Percentiles rank a stretch among this genome's conserved stretches.
These are phyloP conservation scores for Opeltia flavorubescens DNA, from an alignment of 495 filamentous ascomycete genomes.

Conservation along the genomic window DNA sequence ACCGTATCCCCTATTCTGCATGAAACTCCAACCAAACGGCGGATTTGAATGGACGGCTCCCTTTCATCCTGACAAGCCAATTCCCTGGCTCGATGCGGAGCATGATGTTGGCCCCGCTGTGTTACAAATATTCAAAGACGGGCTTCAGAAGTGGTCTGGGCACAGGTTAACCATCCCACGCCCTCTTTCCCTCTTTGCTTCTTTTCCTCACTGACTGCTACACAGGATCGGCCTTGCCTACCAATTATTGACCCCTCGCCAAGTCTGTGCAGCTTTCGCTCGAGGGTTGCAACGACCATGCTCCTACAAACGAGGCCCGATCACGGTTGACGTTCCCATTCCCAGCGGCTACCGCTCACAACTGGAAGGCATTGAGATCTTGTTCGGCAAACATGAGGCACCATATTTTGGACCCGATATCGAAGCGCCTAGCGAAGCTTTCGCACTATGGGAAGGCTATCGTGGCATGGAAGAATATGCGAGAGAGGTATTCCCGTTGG, in stretches of 20 bases:
- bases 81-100: constrained; percentile 96
- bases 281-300: constrained; percentile 65
- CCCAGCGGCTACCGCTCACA: constrained; percentile 85
- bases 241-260: constrained; percentile 68
- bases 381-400: constrained; percentile 47
- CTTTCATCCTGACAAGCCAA: constrained; percentile 71
- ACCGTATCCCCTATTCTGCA: constrained; percentile 84
- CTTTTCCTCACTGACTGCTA: not conserved
- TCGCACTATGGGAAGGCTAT: constrained; percentile 80
- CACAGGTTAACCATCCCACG: constrained; percentile 40
- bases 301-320: constrained; percentile 58
- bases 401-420: constrained; percentile 57
- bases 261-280: constrained; percentile 70
- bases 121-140: constrained; percentile 91
- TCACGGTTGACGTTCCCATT: constrained; percentile 74
- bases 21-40: constrained; percentile 69
- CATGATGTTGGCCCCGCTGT: constrained; percentile 94
- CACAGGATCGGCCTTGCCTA: constrained; percentile 79
- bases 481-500: constrained; percentile 82
- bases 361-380: constrained; percentile 51
- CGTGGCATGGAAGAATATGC: constrained; percentile 92
- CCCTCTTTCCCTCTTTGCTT: constrained; percentile 4
- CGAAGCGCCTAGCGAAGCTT: constrained; percentile 54
- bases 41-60: constrained; percentile 90
- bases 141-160: constrained; percentile 67